Conservation (phyloP, 208 protist genomes). For the Acanthamoeba divionensis region DNA sequence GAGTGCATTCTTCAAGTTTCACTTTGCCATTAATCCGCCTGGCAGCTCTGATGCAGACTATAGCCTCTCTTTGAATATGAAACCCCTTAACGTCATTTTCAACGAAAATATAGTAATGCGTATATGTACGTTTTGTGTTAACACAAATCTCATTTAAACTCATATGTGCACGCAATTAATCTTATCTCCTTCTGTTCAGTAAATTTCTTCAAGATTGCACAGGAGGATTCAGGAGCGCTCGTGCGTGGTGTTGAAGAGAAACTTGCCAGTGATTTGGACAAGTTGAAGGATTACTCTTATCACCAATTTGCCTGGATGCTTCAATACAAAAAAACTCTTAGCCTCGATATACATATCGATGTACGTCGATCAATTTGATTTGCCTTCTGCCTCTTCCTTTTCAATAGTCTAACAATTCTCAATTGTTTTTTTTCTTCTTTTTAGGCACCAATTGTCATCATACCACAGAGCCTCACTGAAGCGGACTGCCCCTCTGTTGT, state of each 20-base stretch:
- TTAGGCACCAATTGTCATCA: slow-evolving; percentile 30
- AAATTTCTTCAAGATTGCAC: neutral
- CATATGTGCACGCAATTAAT: neutral
- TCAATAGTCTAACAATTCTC: neutral
- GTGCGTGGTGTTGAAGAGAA: neutral
- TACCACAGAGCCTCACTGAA: neutral
- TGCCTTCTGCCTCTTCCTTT: neutral
- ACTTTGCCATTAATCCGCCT: neutral
- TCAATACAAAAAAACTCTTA: slow-evolving; percentile 13
- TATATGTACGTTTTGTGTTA: neutral
- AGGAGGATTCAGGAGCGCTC: neutral
- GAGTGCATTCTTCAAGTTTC: neutral
- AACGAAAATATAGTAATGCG: neutral
- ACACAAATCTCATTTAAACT: too few species aligned
- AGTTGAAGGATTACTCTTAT: neutral
- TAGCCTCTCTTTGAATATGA: neutral
- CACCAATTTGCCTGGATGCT: slow-evolving; percentile 14
- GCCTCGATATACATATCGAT: neutral
- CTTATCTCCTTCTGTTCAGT: neutral
- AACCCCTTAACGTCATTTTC: slow-evolving; percentile 20
- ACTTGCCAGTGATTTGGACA: neutral
- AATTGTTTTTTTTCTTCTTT: neutral
- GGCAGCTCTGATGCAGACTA: neutral
- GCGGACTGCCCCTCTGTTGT: neutral
- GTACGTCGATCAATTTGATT: neutral